A percentile compares a stretch with the other conserved stretches of the same genome.
phyloP scores from a whole-genome alignment of 495 filamentous ascomycete species.

The Hypoxylon rickii region DNA sequence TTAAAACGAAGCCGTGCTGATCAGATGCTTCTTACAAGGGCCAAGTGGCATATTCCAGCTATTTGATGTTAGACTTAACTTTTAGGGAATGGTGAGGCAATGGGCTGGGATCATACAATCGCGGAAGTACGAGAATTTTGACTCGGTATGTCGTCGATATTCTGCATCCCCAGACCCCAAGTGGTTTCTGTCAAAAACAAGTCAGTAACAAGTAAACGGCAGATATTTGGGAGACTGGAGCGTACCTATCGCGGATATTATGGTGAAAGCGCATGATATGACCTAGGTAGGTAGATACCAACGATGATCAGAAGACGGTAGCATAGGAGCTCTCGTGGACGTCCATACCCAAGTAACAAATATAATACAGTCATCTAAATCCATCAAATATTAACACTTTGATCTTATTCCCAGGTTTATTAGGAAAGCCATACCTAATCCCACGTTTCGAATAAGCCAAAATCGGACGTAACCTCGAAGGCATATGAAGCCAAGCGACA shows the following conservation, averaged over 20 bases:
- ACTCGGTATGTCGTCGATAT: slow-evolving; percentile 8
- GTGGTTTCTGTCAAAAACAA: slow-evolving; percentile 14
- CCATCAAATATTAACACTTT: neutral
- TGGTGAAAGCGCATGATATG: slow-evolving; percentile 7
- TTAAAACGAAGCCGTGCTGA: neutral
- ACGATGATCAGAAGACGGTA: neutral
- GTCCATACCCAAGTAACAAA: slow-evolving; percentile 17
- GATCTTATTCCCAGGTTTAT: neutral
- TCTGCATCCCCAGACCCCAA: slow-evolving; percentile 22
- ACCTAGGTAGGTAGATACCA: neutral
- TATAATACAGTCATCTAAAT: slow-evolving; percentile 25
- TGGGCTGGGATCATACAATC: slow-evolving; percentile 7
- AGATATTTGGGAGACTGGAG: too few species aligned
- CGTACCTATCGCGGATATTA: slow-evolving; percentile 14
- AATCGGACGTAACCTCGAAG: slow-evolving; percentile 22
- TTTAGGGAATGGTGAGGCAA: neutral
- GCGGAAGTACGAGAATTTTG: slow-evolving; percentile 7
- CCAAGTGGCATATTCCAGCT: slow-evolving; percentile 16
- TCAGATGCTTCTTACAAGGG: slow-evolving; percentile 11
- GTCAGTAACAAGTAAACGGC: neutral
- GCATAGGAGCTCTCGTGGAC: neutral
- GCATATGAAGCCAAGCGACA: slow-evolving; percentile 20
- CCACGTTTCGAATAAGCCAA: slow-evolving; percentile 5
- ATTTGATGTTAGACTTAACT: slow-evolving; percentile 1
- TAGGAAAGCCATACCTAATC: slow-evolving; percentile 7